Evolutionary conservation across 495 filamentous ascomycete species (phyloP).

Genomic region (Lasiosphaeriaceae sp.): DNA sequence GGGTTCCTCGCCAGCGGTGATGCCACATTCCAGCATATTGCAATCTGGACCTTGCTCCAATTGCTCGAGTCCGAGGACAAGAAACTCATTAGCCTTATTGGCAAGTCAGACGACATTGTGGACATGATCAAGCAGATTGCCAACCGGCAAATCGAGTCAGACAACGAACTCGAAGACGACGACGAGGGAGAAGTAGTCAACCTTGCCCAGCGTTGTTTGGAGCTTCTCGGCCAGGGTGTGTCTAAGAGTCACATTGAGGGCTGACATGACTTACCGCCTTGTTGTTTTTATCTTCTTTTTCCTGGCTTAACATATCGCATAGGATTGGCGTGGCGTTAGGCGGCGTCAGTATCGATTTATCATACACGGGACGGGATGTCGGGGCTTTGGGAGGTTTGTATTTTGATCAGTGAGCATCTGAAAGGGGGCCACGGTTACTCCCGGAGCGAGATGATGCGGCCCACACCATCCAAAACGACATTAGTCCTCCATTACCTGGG

Average conservation of each 20-base stretch:
- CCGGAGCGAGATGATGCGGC: background rate
- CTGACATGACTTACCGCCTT: conserved; percentile 20
- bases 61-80: conserved; percentile 91
- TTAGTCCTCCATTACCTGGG: background rate
- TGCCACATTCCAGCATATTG: conserved; percentile 97
- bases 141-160: conserved; percentile 84
- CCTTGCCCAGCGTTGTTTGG: conserved; percentile 82
- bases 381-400: conserved; percentile 14
- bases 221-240: conserved; percentile 66
- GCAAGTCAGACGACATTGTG: conserved; percentile 82
- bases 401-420: conserved; percentile 12
- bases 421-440: conserved; percentile 2
- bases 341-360: conserved; percentile 37
- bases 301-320: conserved; percentile 31
- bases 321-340: conserved; percentile 35
- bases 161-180: conserved; percentile 81
- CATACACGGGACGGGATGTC: conserved; percentile 22
- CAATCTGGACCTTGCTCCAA: conserved; percentile 96
- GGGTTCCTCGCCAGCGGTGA: conserved; percentile 92
- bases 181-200: conserved; percentile 90
- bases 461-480: background rate
- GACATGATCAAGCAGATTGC: conserved; percentile 86
- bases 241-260: conserved; percentile 56
- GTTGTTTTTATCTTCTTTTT: conserved; percentile 11
- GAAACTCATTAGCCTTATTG: conserved; percentile 77